These are phyloP conservation scores for Eutrema yunnanense DNA, from an alignment of 345 rosid genomes.

Conservation along the genomic window DNA sequence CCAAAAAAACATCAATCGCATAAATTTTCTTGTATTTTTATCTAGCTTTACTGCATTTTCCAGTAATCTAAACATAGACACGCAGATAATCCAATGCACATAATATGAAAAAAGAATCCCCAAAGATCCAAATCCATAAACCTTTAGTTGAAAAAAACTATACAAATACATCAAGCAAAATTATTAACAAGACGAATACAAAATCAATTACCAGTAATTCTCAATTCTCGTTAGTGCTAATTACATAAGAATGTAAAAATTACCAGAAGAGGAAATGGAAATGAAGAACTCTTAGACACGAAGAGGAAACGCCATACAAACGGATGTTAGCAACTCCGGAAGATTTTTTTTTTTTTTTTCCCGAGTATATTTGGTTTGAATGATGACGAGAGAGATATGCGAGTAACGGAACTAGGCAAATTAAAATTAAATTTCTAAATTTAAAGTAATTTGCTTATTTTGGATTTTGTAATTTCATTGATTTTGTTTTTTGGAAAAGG, in stretches of 20 bases:
- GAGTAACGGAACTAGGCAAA: not conserved
- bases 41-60: not conserved
- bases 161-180: not conserved
- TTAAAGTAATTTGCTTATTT: constrained; percentile 13
- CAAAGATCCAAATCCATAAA: not conserved
- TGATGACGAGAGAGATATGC: constrained; percentile 3
- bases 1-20: not conserved
- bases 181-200: not conserved
- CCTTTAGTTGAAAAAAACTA: too few relatives aligned
- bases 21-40: not conserved
- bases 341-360: not conserved
- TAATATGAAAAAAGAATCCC: not conserved
- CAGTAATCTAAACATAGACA: not conserved
- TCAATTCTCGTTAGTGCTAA: not conserved
- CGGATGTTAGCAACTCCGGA: constrained; percentile 2
- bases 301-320: constrained; percentile 29
- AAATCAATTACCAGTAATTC: not conserved
- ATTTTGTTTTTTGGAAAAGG: not conserved
- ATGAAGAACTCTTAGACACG: constrained; percentile 24
- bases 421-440: not conserved
- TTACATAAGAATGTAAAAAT: not conserved
- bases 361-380: constrained; percentile 6
- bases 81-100: not conserved
- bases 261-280: constrained; percentile 18
- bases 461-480: constrained; percentile 6